Evolutionary conservation across 148 eudicot genomes (phyloP).

Genomic region (Rheum nobile): DNA sequence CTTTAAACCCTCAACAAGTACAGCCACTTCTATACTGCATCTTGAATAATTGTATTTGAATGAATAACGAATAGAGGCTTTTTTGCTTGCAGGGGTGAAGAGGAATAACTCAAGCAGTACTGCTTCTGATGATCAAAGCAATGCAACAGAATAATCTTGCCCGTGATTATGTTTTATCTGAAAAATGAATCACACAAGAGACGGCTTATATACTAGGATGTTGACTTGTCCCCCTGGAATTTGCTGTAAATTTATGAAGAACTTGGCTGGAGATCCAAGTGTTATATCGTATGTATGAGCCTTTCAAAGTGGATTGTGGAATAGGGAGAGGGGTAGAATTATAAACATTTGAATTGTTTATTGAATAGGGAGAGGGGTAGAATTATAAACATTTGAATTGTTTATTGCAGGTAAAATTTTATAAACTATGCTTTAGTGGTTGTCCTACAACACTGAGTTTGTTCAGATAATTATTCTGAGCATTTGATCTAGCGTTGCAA

Average conservation of each 20-base stretch:
- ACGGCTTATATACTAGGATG: not conserved
- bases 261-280: not conserved
- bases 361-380: too few species aligned
- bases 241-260: not conserved
- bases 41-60: not conserved
- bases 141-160: not conserved
- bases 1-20: not conserved
- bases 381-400: too few species aligned
- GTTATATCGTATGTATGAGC: too few species aligned
- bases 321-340: too few species aligned
- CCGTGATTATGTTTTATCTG: not conserved
- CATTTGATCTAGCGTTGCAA: not conserved
- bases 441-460: too few species aligned
- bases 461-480: not conserved
- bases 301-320: too few species aligned
- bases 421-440: not conserved
- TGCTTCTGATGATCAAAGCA: not conserved
- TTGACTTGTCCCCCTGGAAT: not conserved
- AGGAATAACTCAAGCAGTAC: not conserved
- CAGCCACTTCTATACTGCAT: not conserved
- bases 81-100: not conserved
- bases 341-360: too few species aligned
- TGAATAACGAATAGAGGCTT: not conserved
- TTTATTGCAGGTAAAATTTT: not conserved
- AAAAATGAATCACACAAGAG: not conserved